phyloP scores from a whole-genome alignment of 108 stramenopile genomes.

The Epithemia pelagica region DNA sequence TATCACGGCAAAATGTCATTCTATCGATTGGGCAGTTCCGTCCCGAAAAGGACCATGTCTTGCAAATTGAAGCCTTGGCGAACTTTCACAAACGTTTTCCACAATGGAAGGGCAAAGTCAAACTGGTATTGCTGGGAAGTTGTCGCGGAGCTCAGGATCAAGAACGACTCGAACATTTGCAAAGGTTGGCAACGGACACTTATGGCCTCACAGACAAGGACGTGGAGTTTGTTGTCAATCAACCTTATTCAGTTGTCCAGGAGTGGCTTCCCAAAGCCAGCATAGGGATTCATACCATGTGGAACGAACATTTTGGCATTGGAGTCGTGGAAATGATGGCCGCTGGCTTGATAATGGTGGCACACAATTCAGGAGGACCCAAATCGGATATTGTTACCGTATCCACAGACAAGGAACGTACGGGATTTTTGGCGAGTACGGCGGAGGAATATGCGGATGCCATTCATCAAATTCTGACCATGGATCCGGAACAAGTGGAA shows the following conservation, averaged over 20 bases:
- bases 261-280: slow-evolving; percentile 60
- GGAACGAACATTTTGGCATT: slow-evolving; percentile 99
- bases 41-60: slow-evolving; percentile 95
- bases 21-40: slow-evolving; percentile 96
- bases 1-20: slow-evolving; percentile 41
- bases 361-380: slow-evolving; percentile 96
- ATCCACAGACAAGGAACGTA: slow-evolving; percentile 3
- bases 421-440: slow-evolving; percentile 72
- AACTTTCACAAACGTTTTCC: slow-evolving; percentile 28
- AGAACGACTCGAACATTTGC: slow-evolving; percentile 56
- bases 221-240: slow-evolving; percentile 88
- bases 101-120: slow-evolving; percentile 8
- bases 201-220: slow-evolving; percentile 33
- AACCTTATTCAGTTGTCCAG: slow-evolving; percentile 77
- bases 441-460: slow-evolving; percentile 68
- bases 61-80: slow-evolving; percentile 75
- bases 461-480: slow-evolving; percentile 47
- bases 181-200: slow-evolving; percentile 31
- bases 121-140: slow-evolving; percentile 88
- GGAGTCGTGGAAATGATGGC: slow-evolving; percentile 99
- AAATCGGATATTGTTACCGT: slow-evolving; percentile 64
- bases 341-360: slow-evolving; percentile 89
- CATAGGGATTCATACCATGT: slow-evolving; percentile 99
- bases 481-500: slow-evolving; percentile 19
- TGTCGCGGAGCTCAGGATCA: slow-evolving; percentile 85